These are phyloP conservation scores for Trifolium repens DNA, from an alignment of 306 rosid genomes.

Conservation along the genomic window DNA sequence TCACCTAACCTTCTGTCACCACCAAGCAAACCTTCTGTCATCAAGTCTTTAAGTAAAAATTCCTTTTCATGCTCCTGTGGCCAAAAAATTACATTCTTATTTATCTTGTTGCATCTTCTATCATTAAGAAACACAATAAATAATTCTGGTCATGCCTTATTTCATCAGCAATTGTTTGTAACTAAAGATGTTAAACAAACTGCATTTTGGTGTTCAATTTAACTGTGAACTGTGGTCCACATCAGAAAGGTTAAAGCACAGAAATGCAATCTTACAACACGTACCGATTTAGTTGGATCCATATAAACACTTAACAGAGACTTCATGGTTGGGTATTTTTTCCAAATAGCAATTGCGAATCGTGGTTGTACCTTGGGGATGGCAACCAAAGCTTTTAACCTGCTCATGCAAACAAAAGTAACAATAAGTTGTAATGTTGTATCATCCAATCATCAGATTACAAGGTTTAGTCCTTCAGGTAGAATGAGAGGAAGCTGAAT, in stretches of 20 bases:
- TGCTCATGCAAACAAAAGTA: conserved; percentile 44
- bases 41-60: conserved; percentile 81
- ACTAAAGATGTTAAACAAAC: conserved; percentile 6
- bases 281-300: conserved; percentile 77
- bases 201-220: conserved; percentile 31
- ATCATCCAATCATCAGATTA: conserved; percentile 24
- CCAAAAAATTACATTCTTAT: conserved; percentile 24
- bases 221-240: conserved; percentile 18
- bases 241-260: conserved; percentile 39
- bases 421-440: not conserved
- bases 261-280: conserved; percentile 35
- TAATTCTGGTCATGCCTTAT: not conserved
- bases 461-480: not conserved
- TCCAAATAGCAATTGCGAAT: conserved; percentile 84
- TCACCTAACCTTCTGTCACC: conserved; percentile 85
- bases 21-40: conserved; percentile 68
- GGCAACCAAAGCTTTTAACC: conserved; percentile 94
- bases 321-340: conserved; percentile 92
- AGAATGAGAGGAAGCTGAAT: conserved; percentile 4
- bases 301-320: conserved; percentile 78
- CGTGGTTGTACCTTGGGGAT: conserved; percentile 98
- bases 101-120: conserved; percentile 25
- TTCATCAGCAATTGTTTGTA: conserved; percentile 21
- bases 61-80: conserved; percentile 85
- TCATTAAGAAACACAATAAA: conserved; percentile 8